phyloP scores from a whole-genome alignment of 495 filamentous ascomycete species.

The Rusavskia elegans region DNA sequence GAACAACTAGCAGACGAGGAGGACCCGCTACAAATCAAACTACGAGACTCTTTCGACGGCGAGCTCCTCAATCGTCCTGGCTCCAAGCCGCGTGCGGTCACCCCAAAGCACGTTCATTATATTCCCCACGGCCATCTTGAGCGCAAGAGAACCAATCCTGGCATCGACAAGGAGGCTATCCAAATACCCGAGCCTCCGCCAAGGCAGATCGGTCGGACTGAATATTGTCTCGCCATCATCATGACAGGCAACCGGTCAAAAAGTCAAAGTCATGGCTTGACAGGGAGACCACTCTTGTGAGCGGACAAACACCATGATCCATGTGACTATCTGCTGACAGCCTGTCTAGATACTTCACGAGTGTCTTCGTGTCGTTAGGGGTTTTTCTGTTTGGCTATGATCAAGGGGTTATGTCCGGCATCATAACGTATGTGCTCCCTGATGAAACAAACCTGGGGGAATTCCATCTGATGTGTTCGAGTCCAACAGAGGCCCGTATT shows the following conservation, averaged over 20 bases:
- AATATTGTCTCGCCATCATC: slow-evolving; percentile 58
- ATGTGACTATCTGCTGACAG: slow-evolving; percentile 19
- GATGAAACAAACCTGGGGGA: background rate
- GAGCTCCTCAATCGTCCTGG: slow-evolving; percentile 30
- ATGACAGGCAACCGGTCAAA: slow-evolving; percentile 64
- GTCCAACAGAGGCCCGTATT: slow-evolving; percentile 53
- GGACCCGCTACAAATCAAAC: slow-evolving; percentile 53
- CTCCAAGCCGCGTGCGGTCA: slow-evolving; percentile 16
- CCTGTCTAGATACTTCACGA: slow-evolving; percentile 72
- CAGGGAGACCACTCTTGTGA: slow-evolving; percentile 87
- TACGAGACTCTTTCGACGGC: slow-evolving; percentile 47
- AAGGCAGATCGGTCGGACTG: slow-evolving; percentile 41
- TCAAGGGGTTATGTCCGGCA: slow-evolving; percentile 97
- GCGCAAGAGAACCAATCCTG: slow-evolving; percentile 31
- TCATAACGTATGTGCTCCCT: slow-evolving; percentile 69
- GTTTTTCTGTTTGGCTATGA: slow-evolving; percentile 98
- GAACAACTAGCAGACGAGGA: slow-evolving; percentile 74
- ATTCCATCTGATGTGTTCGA: slow-evolving; percentile 8
- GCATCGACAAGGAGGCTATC: slow-evolving; percentile 65
- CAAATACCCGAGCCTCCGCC: slow-evolving; percentile 55
- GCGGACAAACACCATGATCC: slow-evolving; percentile 14
- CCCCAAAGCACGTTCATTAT: slow-evolving; percentile 38
- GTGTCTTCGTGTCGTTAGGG: slow-evolving; percentile 91
- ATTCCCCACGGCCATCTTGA: slow-evolving; percentile 14
- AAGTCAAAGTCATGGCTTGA: slow-evolving; percentile 68